Evolutionary conservation across 768 basidiomycete species (phyloP).

Genomic region (Hygrocybe coccinea): DNA sequence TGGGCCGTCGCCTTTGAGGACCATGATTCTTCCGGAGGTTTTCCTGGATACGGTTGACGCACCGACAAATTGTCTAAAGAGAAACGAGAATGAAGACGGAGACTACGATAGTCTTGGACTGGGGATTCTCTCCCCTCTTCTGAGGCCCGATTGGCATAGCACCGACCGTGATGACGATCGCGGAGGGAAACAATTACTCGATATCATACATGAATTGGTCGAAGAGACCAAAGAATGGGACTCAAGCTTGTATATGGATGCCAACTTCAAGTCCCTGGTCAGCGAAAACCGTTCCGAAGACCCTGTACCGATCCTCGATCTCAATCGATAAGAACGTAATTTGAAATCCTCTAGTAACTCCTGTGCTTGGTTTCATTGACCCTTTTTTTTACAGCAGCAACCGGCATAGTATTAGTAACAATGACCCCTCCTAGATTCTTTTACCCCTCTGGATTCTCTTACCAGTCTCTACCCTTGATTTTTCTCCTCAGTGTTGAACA

Average conservation of each 20-base stretch:
- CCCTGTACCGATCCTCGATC: no score
- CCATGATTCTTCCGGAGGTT: conserved; percentile 38
- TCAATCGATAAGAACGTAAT: no score
- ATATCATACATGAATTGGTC: conserved; percentile 45
- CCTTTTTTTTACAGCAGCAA: no score
- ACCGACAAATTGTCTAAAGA: background rate
- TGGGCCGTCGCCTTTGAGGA: conserved; percentile 45
- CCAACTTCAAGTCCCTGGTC: conserved; percentile 37
- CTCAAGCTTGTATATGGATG: conserved; percentile 42
- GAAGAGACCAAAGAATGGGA: conserved; percentile 51
- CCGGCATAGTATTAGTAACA: no score
- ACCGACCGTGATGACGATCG: background rate
- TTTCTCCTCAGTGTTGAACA: no score
- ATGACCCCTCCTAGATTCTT: no score
- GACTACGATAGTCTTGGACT: background rate
- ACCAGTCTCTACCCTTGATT: no score
- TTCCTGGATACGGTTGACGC: conserved; percentile 7
- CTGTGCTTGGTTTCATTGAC: no score
- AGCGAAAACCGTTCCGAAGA: no score
- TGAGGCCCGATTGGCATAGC: background rate
- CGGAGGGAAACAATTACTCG: conserved; percentile 27
- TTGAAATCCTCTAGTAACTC: no score
- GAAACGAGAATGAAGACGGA: background rate
- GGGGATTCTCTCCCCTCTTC: no score
- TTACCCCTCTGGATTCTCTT: no score